These are phyloP conservation scores for Jacaranda copaia DNA, from an alignment of 257 asterid genomes.

Conservation along the genomic window DNA sequence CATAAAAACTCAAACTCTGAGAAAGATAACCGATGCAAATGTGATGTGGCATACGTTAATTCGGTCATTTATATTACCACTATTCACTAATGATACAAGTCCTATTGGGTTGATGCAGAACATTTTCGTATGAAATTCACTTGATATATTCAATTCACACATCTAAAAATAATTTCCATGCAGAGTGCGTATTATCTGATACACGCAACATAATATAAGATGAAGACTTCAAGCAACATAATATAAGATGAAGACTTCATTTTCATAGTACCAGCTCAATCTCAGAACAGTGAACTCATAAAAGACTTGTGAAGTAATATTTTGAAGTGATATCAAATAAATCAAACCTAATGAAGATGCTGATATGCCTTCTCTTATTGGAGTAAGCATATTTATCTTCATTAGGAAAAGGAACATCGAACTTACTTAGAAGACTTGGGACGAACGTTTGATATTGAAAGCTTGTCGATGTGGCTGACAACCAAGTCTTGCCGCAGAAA, in stretches of 20 bases:
- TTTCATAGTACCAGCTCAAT: not conserved
- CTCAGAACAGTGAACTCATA: no score
- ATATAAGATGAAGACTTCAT: constrained; percentile 2
- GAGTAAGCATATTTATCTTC: not conserved
- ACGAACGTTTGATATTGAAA: constrained; percentile 86
- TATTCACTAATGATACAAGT: no score
- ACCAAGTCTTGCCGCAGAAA: constrained; percentile 83
- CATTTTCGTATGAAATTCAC: no score
- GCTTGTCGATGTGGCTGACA: constrained; percentile 89
- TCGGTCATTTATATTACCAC: no score
- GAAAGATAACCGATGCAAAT: no score
- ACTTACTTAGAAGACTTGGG: constrained; percentile 83
- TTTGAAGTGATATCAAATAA: not conserved
- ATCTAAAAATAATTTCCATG: no score
- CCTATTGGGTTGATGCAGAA: no score
- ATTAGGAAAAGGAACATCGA: not conserved
- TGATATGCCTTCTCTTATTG: not conserved
- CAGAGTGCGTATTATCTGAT: no score
- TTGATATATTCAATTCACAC: no score
- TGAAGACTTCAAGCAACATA: not conserved
- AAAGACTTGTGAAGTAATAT: not conserved
- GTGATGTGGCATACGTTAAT: no score
- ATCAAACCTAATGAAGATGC: not conserved
- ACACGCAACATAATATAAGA: not conserved
- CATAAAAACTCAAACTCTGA: no score